A percentile compares a stretch with the other conserved stretches of the same genome.
Conservation (phyloP, 352 stramenopile species). For the Globisporangium okanoganense region DNA sequence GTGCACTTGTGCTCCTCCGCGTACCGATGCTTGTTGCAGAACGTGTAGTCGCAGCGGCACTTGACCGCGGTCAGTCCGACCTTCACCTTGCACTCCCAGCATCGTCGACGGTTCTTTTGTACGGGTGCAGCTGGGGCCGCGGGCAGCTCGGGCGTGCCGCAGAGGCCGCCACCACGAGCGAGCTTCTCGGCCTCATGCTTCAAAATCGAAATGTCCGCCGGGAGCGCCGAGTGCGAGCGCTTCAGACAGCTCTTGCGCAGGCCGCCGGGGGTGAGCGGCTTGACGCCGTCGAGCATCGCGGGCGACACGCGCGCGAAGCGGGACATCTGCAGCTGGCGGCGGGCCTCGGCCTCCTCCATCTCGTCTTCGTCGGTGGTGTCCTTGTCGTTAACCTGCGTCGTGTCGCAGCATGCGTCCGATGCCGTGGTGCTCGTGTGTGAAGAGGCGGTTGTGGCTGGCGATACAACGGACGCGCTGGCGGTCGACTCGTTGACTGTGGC, state of each 20-base stretch:
- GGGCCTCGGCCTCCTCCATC: slow-evolving; percentile 10
- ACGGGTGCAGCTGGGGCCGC: slow-evolving; percentile 20
- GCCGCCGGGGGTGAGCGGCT: slow-evolving; percentile 30
- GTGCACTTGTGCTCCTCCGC: slow-evolving; percentile 85
- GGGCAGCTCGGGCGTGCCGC: slow-evolving; percentile 7
- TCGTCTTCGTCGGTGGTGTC: slow-evolving; percentile 1
- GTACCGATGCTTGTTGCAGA: slow-evolving; percentile 88
- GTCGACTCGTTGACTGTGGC: slow-evolving; percentile 11
- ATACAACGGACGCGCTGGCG: not conserved
- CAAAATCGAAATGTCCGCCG: slow-evolving; percentile 18
- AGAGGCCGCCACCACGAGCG: not conserved
- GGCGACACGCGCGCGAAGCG: slow-evolving; percentile 42
- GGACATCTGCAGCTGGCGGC: slow-evolving; percentile 16
- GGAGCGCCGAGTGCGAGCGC: slow-evolving; percentile 50
- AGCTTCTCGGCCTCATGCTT: slow-evolving; percentile 2
- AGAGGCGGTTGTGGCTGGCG: no score
- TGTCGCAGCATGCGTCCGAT: not conserved
- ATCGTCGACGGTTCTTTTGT: slow-evolving; percentile 88
- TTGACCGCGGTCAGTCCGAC: slow-evolving; percentile 81
- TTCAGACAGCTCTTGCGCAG: slow-evolving; percentile 75
- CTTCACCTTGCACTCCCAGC: slow-evolving; percentile 87
- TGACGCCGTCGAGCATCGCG: slow-evolving; percentile 42
- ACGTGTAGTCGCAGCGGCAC: slow-evolving; percentile 89
- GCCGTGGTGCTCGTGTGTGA: no score
- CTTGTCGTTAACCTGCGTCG: not conserved